phyloP scores from a whole-genome alignment of 2,329 filamentous ascomycete genomes.

The Alternaria sp. region DNA sequence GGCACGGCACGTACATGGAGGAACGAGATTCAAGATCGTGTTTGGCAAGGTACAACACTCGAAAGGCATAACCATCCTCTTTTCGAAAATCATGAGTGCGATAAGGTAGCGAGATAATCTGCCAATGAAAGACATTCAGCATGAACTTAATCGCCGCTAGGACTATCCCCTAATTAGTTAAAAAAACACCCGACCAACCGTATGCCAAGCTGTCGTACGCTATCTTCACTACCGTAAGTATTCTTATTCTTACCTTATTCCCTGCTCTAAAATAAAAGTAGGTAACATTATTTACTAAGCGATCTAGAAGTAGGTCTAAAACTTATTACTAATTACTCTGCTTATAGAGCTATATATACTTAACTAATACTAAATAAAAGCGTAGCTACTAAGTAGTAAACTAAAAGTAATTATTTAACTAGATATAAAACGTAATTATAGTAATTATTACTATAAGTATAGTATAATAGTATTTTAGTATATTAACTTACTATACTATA shows the following conservation, averaged over 20 bases:
- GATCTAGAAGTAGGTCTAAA: too few relatives aligned
- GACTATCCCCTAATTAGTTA: neutral
- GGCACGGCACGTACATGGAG: neutral
- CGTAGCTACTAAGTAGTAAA: too few relatives aligned
- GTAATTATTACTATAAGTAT: too few relatives aligned
- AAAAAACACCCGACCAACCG: neutral
- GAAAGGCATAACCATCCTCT: neutral
- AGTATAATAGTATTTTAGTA: too few relatives aligned
- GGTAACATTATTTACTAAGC: too few relatives aligned
- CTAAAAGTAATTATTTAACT: too few relatives aligned
- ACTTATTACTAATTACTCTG: too few relatives aligned
- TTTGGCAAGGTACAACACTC: neutral
- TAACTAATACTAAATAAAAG: too few relatives aligned
- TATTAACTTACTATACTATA: too few relatives aligned
- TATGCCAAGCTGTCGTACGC: neutral
- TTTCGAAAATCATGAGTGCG: neutral
- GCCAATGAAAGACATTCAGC: neutral
- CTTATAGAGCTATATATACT: too few relatives aligned
- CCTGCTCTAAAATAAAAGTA: fast-evolving
- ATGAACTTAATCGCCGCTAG: neutral
- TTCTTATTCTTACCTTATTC: fast-evolving
- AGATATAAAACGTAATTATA: too few relatives aligned
- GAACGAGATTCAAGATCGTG: neutral
- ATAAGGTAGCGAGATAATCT: neutral
- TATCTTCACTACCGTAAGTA: neutral